Evolutionary conservation across 2,329 filamentous ascomycete genomes (phyloP).

Genomic region (Trichophyton simii): DNA sequence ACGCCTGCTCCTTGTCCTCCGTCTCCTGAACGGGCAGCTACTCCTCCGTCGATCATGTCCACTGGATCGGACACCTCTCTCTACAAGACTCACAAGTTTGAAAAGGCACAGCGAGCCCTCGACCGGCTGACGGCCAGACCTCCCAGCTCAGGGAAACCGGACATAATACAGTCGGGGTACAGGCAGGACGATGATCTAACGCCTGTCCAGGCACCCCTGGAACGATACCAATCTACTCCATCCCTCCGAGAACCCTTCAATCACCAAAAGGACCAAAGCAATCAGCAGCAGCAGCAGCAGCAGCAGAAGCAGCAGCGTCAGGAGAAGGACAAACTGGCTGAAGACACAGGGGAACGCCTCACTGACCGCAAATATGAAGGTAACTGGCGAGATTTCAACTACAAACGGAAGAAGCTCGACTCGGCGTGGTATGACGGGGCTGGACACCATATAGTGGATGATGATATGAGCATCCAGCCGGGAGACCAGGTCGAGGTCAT

Average conservation of each 20-base stretch:
- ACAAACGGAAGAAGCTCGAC: constrained; percentile 7
- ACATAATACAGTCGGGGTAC: constrained; percentile 15
- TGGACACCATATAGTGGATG: constrained; percentile 20
- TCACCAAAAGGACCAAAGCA: background rate
- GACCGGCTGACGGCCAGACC: constrained; percentile 21
- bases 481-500: constrained; percentile 1
- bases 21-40: constrained; percentile 27
- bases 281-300: constrained; percentile 3
- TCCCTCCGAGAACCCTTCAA: background rate
- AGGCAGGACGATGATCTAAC: constrained; percentile 1
- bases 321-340: background rate
- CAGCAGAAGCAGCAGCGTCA: constrained; percentile 4
- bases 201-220: background rate
- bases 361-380: constrained; percentile 9
- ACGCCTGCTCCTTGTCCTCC: constrained; percentile 23
- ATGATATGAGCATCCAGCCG: constrained; percentile 1
- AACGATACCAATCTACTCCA: background rate
- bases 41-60: constrained; percentile 24
- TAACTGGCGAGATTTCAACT: constrained; percentile 7
- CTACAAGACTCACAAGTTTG: constrained; percentile 14
- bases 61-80: constrained; percentile 23
- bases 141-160: constrained; percentile 12
- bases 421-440: constrained; percentile 26
- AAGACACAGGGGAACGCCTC: background rate
- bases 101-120: constrained; percentile 12